Conservation (phyloP, 2,329 filamentous ascomycete species). For the Arachnopeziza araneosa region DNA sequence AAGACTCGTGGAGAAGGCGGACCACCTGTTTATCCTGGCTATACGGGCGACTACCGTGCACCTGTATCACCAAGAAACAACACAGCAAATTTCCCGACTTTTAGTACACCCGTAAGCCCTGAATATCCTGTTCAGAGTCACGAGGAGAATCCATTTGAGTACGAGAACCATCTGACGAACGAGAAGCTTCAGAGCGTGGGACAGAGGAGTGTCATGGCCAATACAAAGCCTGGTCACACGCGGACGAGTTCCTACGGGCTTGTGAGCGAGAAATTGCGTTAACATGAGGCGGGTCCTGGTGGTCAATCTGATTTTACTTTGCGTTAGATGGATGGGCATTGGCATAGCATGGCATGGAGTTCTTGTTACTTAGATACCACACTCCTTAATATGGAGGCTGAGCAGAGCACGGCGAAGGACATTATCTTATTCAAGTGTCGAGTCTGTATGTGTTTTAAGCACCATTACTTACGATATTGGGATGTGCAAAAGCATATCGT, state of each 20-base stretch:
- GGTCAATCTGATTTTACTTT: neutral
- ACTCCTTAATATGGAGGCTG: neutral
- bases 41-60: slow-evolving; percentile 11
- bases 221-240: slow-evolving; percentile 17
- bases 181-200: slow-evolving; percentile 7
- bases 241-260: slow-evolving; percentile 23
- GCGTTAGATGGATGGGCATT: neutral
- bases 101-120: slow-evolving; percentile 18
- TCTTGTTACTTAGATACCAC: neutral
- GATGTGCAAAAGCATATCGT: neutral
- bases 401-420: neutral
- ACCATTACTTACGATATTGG: neutral
- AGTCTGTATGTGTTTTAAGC: neutral
- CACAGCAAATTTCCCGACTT: slow-evolving; percentile 16
- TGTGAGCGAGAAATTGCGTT: slow-evolving; percentile 18
- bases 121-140: slow-evolving; percentile 8
- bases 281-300: neutral
- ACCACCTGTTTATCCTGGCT: slow-evolving; percentile 23
- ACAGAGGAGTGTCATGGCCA: slow-evolving; percentile 18
- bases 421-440: neutral
- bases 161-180: slow-evolving; percentile 18
- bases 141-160: slow-evolving; percentile 7
- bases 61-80: slow-evolving; percentile 11
- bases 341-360: neutral
- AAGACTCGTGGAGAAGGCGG: slow-evolving; percentile 58